phyloP scores from a whole-genome alignment of 305 asterid species.

The Fraxinus sp. region DNA sequence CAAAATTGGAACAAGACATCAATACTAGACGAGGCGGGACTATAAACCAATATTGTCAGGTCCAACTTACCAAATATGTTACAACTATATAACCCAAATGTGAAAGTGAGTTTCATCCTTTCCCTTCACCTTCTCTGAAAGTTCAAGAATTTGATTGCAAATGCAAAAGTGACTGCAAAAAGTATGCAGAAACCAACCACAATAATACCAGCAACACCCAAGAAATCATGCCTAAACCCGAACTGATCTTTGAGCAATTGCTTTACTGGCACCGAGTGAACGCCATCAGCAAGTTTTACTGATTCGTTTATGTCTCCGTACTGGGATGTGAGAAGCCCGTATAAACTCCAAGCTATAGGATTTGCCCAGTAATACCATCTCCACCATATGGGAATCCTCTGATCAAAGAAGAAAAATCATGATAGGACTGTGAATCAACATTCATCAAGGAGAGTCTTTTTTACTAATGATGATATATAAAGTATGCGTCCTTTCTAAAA shows the following conservation, averaged over 20 bases:
- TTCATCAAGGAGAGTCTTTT: background rate
- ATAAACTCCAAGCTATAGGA: constrained; percentile 78
- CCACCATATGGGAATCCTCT: constrained; percentile 93
- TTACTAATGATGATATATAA: background rate
- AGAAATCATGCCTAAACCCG: constrained; percentile 63
- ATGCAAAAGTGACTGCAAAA: constrained; percentile 63
- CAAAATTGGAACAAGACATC: background rate
- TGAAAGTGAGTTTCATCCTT: background rate
- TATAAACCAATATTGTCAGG: background rate
- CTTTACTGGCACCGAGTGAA: constrained; percentile 40
- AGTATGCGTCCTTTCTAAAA: background rate
- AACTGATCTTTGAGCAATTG: constrained; percentile 52
- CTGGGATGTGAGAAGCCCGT: constrained; percentile 73
- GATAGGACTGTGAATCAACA: background rate
- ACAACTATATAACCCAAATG: background rate
- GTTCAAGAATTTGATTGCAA: constrained; percentile 61
- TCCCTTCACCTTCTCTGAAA: constrained; percentile 62
- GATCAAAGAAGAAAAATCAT: constrained; percentile 10
- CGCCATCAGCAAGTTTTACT: constrained; percentile 52
- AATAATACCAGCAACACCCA: constrained; percentile 53
- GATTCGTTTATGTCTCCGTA: constrained; percentile 53
- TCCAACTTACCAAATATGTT: too few species aligned
- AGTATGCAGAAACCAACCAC: constrained; percentile 50
- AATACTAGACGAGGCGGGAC: background rate
- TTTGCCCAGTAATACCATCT: constrained; percentile 89